phyloP scores from a whole-genome alignment of 2,329 filamentous ascomycete species.

The Plectosphaerella sp. region DNA sequence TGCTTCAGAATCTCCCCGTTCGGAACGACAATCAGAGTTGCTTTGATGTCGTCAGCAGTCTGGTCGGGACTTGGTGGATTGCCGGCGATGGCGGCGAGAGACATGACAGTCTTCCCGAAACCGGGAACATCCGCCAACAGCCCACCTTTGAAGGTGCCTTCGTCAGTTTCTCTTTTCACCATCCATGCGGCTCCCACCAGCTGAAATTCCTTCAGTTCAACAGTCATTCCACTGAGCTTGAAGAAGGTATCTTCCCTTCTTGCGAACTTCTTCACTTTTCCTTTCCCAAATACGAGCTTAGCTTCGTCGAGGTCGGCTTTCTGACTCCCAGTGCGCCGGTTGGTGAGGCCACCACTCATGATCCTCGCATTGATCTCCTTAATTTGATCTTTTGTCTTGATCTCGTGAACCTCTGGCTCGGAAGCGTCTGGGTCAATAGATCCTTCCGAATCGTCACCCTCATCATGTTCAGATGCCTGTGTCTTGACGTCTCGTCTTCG shows the following conservation, averaged over 20 bases:
- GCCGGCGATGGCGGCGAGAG: slow-evolving; percentile 25
- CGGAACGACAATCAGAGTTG: slow-evolving; percentile 27
- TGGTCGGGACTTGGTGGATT: slow-evolving; percentile 35
- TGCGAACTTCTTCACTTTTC: slow-evolving; percentile 23
- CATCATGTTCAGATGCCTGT: background rate
- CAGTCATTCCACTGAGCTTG: slow-evolving; percentile 40
- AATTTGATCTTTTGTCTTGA: background rate
- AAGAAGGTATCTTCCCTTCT: slow-evolving; percentile 23
- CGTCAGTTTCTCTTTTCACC: slow-evolving; percentile 40
- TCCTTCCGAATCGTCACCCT: background rate
- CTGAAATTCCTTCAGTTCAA: slow-evolving; percentile 43
- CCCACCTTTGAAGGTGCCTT: slow-evolving; percentile 39
- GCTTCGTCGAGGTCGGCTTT: slow-evolving; percentile 29
- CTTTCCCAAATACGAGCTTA: slow-evolving; percentile 33
- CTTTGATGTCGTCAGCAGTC: slow-evolving; percentile 23
- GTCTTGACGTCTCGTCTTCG: background rate
- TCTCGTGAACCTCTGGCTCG: background rate
- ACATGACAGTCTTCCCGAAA: slow-evolving; percentile 58
- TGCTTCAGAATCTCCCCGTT: slow-evolving; percentile 15
- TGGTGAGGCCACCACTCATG: background rate
- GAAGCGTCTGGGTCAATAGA: background rate
- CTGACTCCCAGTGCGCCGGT: slow-evolving; percentile 14
- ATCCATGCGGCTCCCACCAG: slow-evolving; percentile 49
- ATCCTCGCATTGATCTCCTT: background rate
- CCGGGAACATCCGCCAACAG: slow-evolving; percentile 61